Base-by-base conservation (phyloP, 2,329 filamentous ascomycete species). In the Ascochyta fabae region DNA sequence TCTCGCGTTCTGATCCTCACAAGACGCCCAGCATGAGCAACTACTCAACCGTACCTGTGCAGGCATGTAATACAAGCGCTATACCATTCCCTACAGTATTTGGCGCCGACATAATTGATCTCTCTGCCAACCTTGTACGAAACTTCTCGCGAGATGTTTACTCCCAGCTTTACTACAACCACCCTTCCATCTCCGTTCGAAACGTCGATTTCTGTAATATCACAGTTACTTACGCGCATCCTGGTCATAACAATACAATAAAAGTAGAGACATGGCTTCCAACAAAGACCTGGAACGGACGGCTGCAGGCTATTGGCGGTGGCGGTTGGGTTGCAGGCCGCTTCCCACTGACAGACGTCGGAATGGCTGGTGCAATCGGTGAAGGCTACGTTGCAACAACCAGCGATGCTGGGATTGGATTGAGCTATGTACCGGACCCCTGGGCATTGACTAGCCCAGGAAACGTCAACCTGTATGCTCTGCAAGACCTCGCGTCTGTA, bases 181-280 rank as follows among this genome's bases (percentile, higher is more conserved):
- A 51, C 33, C 49, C 50, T 6, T 58, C 45, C 26, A 47, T 46
- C n/a, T 27, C 34, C 48, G 19, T 33, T 47, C 22, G 33, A n/a
- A 35, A 45, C 40, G 31, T 67, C 6, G 41, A 60, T n/a, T 73
- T 72, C 42, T 78, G 76, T 67, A 73, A 76, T 27, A 51, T 77
- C 43, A 77, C 69, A 4, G 55, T 78, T 35, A 74, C 69, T 1
- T 75, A 75, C 53, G 76, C 75, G 4, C 76, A 79, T 51, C 68
- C 70, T 4, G 74, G 72, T 1, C 60, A 65, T 36, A 59, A 71
- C 48, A 76, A 79, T 44, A 65, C 16, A 1, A 64, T 78, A 48
- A 62, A 72, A 23, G 64, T 72, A 5, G 60, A 65, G 26, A 52
- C 71, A 15, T 73, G 67, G 68, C 65, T 78, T 7, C 75, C 76